Evolutionary conservation across 495 filamentous ascomycete genomes (phyloP).

Genomic region (Aspergillus panamensis): DNA sequence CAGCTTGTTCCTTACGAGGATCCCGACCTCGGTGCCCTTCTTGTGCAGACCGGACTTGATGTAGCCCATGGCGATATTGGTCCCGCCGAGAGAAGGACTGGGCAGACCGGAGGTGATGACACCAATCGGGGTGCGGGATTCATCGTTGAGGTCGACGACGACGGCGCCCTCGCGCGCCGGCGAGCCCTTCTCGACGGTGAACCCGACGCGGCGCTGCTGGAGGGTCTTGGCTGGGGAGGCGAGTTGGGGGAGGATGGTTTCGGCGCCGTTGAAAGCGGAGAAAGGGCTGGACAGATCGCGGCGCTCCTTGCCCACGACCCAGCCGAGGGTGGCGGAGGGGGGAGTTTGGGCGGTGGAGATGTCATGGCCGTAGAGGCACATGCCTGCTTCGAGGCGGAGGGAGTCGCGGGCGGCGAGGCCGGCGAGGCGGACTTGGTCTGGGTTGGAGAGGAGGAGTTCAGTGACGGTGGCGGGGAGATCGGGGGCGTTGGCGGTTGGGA

Average conservation of each 20-base stretch:
- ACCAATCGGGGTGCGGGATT: conserved; percentile 54
- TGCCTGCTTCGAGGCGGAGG: conserved; percentile 88
- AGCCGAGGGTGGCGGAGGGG: conserved; percentile 75
- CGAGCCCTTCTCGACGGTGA: conserved; percentile 75
- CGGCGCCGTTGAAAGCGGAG: conserved; percentile 76
- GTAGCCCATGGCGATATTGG: conserved; percentile 97
- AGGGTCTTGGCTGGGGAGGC: conserved; percentile 63
- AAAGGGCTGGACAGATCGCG: conserved; percentile 51
- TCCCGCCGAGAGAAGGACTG: conserved; percentile 73
- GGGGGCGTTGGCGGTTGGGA: conserved; percentile 50
- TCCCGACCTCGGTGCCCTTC: conserved; percentile 76
- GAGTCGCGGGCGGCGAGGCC: conserved; percentile 90
- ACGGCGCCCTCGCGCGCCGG: conserved; percentile 87
- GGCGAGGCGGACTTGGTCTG: conserved; percentile 67
- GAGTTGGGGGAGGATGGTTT: conserved; percentile 68
- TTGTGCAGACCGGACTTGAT: conserved; percentile 79
- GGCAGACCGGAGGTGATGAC: conserved; percentile 89
- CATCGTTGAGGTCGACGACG: conserved; percentile 60
- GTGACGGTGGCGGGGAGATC: conserved; percentile 44
- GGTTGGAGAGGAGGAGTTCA: conserved; percentile 60
- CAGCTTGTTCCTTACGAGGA: conserved; percentile 76
- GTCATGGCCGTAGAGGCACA: conserved; percentile 99
- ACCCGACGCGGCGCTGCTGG: conserved; percentile 68
- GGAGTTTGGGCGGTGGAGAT: conserved; percentile 86
- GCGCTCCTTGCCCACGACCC: conserved; percentile 79